A percentile compares a stretch with the other conserved stretches of the same genome.
These are phyloP conservation scores for Pseudogymnoascus sp. DNA, from an alignment of 2,329 filamentous ascomycete genomes.

Conservation along the genomic window DNA sequence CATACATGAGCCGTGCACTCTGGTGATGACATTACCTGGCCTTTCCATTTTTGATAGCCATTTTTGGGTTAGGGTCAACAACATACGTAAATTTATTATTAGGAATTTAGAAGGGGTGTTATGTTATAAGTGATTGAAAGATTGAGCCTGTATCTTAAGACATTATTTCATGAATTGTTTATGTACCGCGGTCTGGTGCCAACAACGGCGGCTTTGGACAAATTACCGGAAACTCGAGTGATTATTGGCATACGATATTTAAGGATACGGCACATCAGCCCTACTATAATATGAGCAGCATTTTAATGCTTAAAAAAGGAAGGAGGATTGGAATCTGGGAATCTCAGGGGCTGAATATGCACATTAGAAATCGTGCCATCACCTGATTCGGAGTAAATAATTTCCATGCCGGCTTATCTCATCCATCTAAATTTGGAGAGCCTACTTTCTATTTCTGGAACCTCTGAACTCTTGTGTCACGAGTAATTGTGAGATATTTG, in stretches of 20 bases:
- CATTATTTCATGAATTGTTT: background rate
- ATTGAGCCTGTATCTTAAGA: background rate
- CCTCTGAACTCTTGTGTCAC: background rate
- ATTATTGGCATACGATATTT: background rate
- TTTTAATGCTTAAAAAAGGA: background rate
- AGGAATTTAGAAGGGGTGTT: background rate
- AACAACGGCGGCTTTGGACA: background rate
- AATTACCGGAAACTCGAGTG: background rate
- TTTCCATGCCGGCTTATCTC: background rate
- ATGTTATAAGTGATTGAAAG: background rate
- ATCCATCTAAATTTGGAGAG: background rate
- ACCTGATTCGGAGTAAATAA: background rate
- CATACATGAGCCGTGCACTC: slow-evolving; percentile 4
- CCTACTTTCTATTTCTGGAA: slow-evolving; percentile 1
- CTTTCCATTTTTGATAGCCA: background rate
- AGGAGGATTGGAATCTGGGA: background rate
- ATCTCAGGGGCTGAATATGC: background rate
- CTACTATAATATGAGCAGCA: background rate
- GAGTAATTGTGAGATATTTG: slow-evolving; percentile 5
- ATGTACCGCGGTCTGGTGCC: background rate
- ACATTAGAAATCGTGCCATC: background rate
- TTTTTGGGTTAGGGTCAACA: background rate
- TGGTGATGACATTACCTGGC: slow-evolving; percentile 2
- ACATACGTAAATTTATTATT: background rate
- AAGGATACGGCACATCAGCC: background rate